A percentile compares a stretch with the other conserved stretches of the same genome.
phyloP scores from a whole-genome alignment of 108 stramenopile species.

The Cyclostephanos tholiformis region DNA sequence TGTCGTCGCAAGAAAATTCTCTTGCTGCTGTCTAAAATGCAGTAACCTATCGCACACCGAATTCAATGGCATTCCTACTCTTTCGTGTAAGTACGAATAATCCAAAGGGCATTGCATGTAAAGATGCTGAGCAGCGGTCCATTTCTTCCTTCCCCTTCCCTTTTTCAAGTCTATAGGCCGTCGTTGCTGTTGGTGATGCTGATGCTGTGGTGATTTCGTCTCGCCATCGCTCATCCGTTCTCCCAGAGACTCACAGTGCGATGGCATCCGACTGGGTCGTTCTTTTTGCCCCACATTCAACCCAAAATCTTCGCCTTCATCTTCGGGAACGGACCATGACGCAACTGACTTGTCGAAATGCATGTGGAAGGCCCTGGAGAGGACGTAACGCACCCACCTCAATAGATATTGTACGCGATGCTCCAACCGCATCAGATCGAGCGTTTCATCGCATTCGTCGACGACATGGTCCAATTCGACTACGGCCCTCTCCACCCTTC shows the following conservation, averaged over 20 bases:
- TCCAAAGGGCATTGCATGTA: constrained; percentile 39
- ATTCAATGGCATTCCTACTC: constrained; percentile 61
- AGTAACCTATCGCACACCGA: constrained; percentile 63
- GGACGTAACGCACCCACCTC: constrained; percentile 39
- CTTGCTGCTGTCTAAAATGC: not conserved
- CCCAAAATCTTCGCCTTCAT: not conserved
- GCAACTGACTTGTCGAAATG: constrained; percentile 46
- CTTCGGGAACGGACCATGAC: not conserved
- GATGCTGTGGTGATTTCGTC: not conserved
- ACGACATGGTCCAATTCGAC: not conserved
- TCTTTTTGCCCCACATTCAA: not conserved
- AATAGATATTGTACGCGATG: constrained; percentile 23
- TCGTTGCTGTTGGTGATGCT: constrained; percentile 6
- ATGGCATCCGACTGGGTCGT: not conserved
- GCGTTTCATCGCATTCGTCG: not conserved
- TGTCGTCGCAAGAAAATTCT: not conserved
- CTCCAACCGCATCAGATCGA: constrained; percentile 16
- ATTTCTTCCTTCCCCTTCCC: constrained; percentile 41
- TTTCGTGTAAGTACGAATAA: constrained; percentile 24
- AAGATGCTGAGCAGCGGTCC: constrained; percentile 17
- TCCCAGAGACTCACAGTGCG: not conserved
- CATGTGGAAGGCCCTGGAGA: constrained; percentile 39
- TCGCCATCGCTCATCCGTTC: not conserved
- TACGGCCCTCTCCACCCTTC: not conserved
- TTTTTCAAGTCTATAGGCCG: constrained; percentile 42